Conservation (phyloP, 768 basidiomycete species). For the Auricularia cornea region DNA sequence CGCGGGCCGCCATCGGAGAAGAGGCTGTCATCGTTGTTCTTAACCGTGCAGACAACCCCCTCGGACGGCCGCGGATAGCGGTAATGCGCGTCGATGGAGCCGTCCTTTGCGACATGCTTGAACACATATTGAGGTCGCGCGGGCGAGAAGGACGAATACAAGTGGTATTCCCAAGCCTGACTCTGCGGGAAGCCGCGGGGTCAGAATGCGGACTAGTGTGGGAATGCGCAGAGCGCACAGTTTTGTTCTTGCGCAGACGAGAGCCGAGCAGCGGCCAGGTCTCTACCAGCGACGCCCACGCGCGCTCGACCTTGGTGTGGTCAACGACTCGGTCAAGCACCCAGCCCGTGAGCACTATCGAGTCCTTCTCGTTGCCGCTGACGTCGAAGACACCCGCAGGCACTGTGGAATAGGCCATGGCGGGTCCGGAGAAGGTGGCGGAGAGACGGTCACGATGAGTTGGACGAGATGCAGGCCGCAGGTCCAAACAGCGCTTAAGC, state of each 20-base stretch:
- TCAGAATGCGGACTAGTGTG: too few relatives aligned
- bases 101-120: constrained; percentile 1
- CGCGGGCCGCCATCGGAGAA: constrained; percentile 8
- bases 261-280: constrained; percentile 9
- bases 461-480: neutral
- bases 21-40: constrained; percentile 1
- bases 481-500: too few relatives aligned
- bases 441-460: too few relatives aligned
- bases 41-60: neutral
- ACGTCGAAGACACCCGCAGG: constrained; percentile 7
- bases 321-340: constrained; percentile 6
- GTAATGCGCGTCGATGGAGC: constrained; percentile 1
- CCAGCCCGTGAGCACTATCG: constrained; percentile 8
- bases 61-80: neutral
- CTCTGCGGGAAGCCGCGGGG: too few relatives aligned
- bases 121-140: constrained; percentile 3
- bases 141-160: constrained; percentile 2
- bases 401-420: neutral
- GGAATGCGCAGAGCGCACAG: too few relatives aligned
- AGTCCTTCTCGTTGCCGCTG: constrained; percentile 9
- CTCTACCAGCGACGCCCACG: constrained; percentile 2
- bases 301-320: constrained; percentile 3
- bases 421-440: neutral
- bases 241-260: constrained; percentile 2
- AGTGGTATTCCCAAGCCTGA: constrained; percentile 7